These are phyloP conservation scores for Cryptosporidium baileyi DNA, from an alignment of 169 alveolate genomes.

Conservation along the genomic window DNA sequence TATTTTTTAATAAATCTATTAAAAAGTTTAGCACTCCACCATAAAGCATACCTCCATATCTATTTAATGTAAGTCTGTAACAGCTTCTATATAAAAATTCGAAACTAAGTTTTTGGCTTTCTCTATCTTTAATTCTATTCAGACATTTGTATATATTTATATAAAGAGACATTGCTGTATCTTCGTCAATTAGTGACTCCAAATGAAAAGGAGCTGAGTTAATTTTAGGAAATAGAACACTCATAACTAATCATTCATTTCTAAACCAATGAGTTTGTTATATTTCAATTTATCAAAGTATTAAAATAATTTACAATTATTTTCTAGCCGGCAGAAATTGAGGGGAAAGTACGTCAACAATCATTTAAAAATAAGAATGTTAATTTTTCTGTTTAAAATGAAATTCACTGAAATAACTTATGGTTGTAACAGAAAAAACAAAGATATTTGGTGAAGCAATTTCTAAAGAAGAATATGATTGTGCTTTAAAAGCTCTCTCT, in stretches of 20 bases:
- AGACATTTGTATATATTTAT: conserved; percentile 14
- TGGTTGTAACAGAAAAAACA: background rate
- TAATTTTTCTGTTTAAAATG: background rate
- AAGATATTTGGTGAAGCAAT: background rate
- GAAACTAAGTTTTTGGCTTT: conserved; percentile 52
- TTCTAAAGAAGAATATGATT: conserved; percentile 45
- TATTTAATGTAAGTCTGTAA: conserved; percentile 53
- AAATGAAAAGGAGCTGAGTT: conserved; percentile 9
- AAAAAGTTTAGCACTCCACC: conserved; percentile 35
- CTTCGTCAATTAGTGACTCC: conserved; percentile 51
- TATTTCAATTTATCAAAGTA: background rate
- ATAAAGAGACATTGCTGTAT: conserved; percentile 27
- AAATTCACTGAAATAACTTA: background rate
- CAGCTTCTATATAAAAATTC: conserved; percentile 66
- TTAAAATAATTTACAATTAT: background rate
- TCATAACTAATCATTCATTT: too few relatives aligned
- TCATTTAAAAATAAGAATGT: background rate
- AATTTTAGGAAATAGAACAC: background rate
- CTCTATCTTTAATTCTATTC: conserved; percentile 10
- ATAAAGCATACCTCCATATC: conserved; percentile 64
- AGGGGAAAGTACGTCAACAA: conserved; percentile 10
- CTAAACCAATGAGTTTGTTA: background rate
- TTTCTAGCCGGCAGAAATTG: conserved; percentile 15
- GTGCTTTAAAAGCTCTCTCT: conserved; percentile 23
- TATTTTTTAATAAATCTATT: background rate